Conservation (phyloP, 257 asterid genomes). For the Apocynum venetum region DNA sequence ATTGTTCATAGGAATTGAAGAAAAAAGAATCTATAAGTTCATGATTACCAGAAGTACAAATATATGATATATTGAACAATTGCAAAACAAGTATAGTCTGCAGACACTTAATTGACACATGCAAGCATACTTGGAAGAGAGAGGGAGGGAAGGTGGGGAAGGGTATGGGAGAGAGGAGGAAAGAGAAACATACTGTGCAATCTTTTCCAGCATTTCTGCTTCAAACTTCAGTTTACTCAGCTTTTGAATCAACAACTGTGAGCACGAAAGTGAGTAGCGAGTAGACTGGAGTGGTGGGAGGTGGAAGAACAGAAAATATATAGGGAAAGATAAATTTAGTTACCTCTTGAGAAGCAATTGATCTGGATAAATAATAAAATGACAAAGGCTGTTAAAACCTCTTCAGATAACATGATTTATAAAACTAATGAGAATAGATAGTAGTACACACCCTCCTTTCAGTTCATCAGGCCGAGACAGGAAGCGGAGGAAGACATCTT, state of each 20-base stretch:
- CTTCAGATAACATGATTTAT: neutral
- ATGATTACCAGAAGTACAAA: neutral
- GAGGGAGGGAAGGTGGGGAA: neutral
- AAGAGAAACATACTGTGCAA: conserved; percentile 38
- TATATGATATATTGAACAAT: conserved; percentile 18
- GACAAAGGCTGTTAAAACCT: neutral
- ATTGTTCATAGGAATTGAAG: conserved; percentile 4
- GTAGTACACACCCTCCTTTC: conserved; percentile 44
- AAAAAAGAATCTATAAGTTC: neutral
- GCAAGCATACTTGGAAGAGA: neutral
- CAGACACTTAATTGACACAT: neutral
- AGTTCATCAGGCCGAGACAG: conserved; percentile 54
- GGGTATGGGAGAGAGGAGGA: conserved; percentile 2
- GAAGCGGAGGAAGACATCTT: conserved; percentile 56
- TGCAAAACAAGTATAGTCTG: conserved; percentile 5
- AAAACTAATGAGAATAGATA: neutral
- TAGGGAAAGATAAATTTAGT: neutral
- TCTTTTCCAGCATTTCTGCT: conserved; percentile 51
- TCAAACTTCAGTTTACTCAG: conserved; percentile 52
- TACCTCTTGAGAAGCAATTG: conserved; percentile 48
- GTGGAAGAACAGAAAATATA: neutral
- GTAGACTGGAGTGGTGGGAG: neutral
- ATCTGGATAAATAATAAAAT: conserved; percentile 31
- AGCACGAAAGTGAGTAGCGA: neutral
- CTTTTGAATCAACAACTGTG: conserved; percentile 42